A percentile compares a stretch with the other conserved stretches of the same genome.
phyloP scores from a whole-genome alignment of 2,329 filamentous ascomycete genomes.

The Diplodia scrobiculata region DNA sequence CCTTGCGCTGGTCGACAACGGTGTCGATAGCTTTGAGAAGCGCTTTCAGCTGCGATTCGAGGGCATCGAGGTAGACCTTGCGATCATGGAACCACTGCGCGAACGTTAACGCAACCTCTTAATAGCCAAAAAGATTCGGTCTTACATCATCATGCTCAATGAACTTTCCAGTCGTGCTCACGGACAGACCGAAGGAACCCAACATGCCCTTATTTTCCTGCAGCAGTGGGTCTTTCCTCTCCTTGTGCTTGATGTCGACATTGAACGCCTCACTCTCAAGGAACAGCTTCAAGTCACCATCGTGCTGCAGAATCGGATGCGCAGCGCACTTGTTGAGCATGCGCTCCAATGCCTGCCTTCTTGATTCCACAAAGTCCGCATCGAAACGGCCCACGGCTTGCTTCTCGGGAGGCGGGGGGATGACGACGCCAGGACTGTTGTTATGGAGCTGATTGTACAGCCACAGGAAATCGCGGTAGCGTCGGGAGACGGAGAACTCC shows the following conservation, averaged over 20 bases:
- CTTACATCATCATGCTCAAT: slow-evolving; percentile 94
- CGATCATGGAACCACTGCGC: slow-evolving; percentile 94
- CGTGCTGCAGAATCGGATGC: slow-evolving; percentile 88
- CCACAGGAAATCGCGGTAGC: slow-evolving; percentile 97
- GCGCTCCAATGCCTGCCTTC: slow-evolving; percentile 86
- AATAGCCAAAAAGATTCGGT: slow-evolving; percentile 31
- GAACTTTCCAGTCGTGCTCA: slow-evolving; percentile 79
- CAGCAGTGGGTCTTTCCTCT: slow-evolving; percentile 81
- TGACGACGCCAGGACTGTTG: slow-evolving; percentile 92
- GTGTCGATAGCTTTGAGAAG: slow-evolving; percentile 91
- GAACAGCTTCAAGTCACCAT: slow-evolving; percentile 92
- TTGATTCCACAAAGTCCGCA: slow-evolving; percentile 91
- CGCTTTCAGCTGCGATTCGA: slow-evolving; percentile 87
- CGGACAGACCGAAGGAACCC: slow-evolving; percentile 76
- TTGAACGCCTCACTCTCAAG: slow-evolving; percentile 95
- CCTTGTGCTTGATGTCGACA: slow-evolving; percentile 96
- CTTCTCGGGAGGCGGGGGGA: slow-evolving; percentile 95
- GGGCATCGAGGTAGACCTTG: slow-evolving; percentile 87
- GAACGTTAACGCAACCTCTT: slow-evolving; percentile 32
- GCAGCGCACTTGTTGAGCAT: slow-evolving; percentile 96
- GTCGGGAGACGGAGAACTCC: slow-evolving; percentile 89
- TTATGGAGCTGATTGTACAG: slow-evolving; percentile 91
- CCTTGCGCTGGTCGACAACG: slow-evolving; percentile 88
- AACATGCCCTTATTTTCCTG: slow-evolving; percentile 93
- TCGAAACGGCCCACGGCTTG: slow-evolving; percentile 96